Percentiles rank a stretch among this genome's conserved stretches.
Evolutionary conservation across 1,284 basidiomycete species (phyloP).

Genomic region (Coniferiporia sulphurascens): DNA sequence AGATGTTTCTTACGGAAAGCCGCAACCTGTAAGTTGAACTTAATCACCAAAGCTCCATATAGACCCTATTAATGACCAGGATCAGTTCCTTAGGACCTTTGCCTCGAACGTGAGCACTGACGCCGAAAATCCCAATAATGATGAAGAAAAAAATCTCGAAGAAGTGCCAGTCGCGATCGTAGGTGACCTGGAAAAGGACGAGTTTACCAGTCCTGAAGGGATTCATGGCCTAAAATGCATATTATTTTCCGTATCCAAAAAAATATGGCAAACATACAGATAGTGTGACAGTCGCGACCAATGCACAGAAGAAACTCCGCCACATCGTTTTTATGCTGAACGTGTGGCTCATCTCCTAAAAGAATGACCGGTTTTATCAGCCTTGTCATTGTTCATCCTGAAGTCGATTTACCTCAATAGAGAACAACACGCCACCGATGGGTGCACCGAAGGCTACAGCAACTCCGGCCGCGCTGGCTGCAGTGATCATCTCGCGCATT

Average conservation of each 20-base stretch:
- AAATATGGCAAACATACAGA: conserved; percentile 53
- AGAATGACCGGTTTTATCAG: neutral
- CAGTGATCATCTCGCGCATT: conserved; percentile 93
- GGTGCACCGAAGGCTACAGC: conserved; percentile 90
- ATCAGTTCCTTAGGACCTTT: conserved; percentile 6
- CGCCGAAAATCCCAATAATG: conserved; percentile 93
- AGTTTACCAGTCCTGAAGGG: conserved; percentile 98
- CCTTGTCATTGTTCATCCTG: neutral
- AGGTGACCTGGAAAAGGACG: conserved; percentile 96
- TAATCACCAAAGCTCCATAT: conserved; percentile 96
- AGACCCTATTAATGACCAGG: conserved; percentile 59
- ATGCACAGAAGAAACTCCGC: conserved; percentile 94
- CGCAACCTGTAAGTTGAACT: conserved; percentile 94
- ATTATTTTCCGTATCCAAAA: conserved; percentile 1
- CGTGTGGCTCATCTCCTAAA: conserved; percentile 95
- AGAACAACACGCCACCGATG: conserved; percentile 94
- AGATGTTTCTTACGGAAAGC: conserved; percentile 91
- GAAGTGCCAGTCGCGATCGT: conserved; percentile 98
- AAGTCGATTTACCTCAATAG: conserved; percentile 57
- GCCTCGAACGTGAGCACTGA: conserved; percentile 34
- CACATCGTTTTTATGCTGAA: conserved; percentile 99
- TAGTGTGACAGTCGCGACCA: conserved; percentile 94
- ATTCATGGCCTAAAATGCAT: conserved; percentile 77
- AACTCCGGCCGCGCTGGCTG: conserved; percentile 92
- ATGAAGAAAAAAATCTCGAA: conserved; percentile 97